A percentile compares a stretch with the other conserved stretches of the same genome.
phyloP scores from a whole-genome alignment of 148 eudicot genomes.

The Chenopodium formosanum region DNA sequence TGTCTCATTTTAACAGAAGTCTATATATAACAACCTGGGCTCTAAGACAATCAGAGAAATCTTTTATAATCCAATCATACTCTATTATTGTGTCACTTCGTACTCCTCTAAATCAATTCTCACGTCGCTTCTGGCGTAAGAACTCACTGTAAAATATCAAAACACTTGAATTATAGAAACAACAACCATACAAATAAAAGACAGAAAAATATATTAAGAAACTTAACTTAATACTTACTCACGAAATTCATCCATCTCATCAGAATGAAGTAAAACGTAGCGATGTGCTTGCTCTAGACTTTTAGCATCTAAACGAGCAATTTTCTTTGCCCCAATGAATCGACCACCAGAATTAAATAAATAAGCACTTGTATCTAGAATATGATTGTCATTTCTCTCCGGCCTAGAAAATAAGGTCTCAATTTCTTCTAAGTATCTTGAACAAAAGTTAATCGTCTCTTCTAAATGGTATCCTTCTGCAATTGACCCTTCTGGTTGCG shows the following conservation, averaged over 20 bases:
- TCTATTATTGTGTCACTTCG: no score
- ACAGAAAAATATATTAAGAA: no score
- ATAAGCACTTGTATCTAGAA: neutral
- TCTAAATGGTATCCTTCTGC: neutral
- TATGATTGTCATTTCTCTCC: neutral
- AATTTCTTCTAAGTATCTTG: neutral
- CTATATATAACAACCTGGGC: no score
- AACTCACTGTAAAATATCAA: no score
- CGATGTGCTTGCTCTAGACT: constrained; percentile 8
- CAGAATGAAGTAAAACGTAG: constrained; percentile 17
- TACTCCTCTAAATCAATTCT: no score
- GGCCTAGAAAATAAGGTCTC: no score
- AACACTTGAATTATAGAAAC: no score
- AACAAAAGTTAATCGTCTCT: constrained; percentile 11
- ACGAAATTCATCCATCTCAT: neutral
- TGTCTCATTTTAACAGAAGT: no score
- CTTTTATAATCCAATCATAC: no score
- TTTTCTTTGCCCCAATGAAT: neutral
- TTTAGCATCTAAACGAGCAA: neutral
- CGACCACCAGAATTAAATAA: constrained; percentile 7
- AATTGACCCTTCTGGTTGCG: constrained; percentile 9
- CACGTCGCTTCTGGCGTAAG: no score
- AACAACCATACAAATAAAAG: no score
- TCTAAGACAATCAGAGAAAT: no score
- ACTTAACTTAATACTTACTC: neutral